Conservation (phyloP, 2,329 filamentous ascomycete species). For the Trichocomaceae sp. region DNA sequence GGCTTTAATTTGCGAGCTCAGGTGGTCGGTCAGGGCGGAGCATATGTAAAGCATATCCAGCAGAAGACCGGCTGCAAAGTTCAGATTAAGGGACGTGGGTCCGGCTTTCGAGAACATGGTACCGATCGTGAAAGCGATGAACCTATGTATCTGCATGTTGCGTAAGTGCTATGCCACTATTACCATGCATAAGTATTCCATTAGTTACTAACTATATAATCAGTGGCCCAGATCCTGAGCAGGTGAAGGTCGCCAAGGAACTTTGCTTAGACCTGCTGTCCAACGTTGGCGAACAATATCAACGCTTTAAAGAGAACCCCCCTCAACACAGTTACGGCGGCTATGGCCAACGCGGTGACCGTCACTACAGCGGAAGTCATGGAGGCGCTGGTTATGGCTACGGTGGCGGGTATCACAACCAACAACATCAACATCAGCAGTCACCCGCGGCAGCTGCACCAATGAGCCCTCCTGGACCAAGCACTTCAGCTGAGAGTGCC, state of each 20-base stretch:
- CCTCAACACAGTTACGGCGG: constrained; percentile 58
- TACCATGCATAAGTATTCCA: neutral
- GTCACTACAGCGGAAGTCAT: constrained; percentile 33
- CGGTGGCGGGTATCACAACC: constrained; percentile 24
- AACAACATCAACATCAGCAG: constrained; percentile 35
- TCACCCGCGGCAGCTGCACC: constrained; percentile 36
- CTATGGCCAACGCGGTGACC: constrained; percentile 49
- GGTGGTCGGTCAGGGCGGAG: constrained; percentile 87
- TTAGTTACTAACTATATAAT: constrained; percentile 25
- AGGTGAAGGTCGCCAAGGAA: constrained; percentile 80
- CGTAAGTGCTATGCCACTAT: constrained; percentile 51
- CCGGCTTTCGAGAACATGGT: constrained; percentile 82
- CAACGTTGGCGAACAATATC: constrained; percentile 84
- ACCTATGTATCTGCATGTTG: constrained; percentile 92
- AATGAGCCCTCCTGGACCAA: constrained; percentile 41
- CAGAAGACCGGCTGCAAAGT: constrained; percentile 91
- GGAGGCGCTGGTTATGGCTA: constrained; percentile 4
- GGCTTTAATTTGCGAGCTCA: constrained; percentile 96
- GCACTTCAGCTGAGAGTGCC: constrained; percentile 29
- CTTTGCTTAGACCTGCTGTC: constrained; percentile 81
- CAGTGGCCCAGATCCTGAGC: constrained; percentile 77
- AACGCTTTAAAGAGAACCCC: constrained; percentile 79
- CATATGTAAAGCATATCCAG: constrained; percentile 97
- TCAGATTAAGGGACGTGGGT: constrained; percentile 95
- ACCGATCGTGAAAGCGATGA: constrained; percentile 91